A percentile compares a stretch with the other conserved stretches of the same genome.
Evolutionary conservation across 148 eudicot species (phyloP).

Genomic region (Rheum nobile): DNA sequence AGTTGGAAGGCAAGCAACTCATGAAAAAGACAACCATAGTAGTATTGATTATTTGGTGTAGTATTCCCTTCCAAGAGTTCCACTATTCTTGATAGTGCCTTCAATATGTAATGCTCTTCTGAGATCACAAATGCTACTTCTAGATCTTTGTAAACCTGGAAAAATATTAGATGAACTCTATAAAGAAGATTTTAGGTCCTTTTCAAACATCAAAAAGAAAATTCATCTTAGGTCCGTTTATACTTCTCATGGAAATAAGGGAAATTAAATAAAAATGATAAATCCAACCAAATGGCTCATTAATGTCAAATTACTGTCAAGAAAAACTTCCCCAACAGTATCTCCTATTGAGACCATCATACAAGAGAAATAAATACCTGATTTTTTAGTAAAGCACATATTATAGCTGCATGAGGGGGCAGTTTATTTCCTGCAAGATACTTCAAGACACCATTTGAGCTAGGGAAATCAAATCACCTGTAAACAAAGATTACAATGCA

Average conservation of each 20-base stretch:
- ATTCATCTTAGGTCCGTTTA: background rate
- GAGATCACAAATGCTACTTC: constrained; percentile 97
- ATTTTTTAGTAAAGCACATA: constrained; percentile 82
- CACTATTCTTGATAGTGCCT: constrained; percentile 78
- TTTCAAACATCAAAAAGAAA: background rate
- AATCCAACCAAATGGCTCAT: background rate
- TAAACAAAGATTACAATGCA: too few relatives aligned
- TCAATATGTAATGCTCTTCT: constrained; percentile 62
- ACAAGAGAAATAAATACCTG: constrained; percentile 36
- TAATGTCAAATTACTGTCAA: background rate
- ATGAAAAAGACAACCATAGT: constrained; percentile 91
- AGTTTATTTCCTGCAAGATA: constrained; percentile 69
- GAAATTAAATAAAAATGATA: background rate
- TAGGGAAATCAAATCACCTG: too few relatives aligned
- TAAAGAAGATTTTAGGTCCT: background rate
- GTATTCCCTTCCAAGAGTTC: constrained; percentile 90
- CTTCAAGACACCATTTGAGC: constrained; percentile 85
- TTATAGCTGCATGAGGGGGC: constrained; percentile 80
- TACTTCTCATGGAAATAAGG: background rate
- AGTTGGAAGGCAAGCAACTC: constrained; percentile 92
- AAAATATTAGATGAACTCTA: background rate
- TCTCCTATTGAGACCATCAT: background rate
- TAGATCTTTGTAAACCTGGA: constrained; percentile 85
- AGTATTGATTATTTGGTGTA: constrained; percentile 74
- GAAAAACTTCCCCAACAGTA: background rate